phyloP scores from a whole-genome alignment of 306 rosid genomes.

The Potentilla sterilis region DNA sequence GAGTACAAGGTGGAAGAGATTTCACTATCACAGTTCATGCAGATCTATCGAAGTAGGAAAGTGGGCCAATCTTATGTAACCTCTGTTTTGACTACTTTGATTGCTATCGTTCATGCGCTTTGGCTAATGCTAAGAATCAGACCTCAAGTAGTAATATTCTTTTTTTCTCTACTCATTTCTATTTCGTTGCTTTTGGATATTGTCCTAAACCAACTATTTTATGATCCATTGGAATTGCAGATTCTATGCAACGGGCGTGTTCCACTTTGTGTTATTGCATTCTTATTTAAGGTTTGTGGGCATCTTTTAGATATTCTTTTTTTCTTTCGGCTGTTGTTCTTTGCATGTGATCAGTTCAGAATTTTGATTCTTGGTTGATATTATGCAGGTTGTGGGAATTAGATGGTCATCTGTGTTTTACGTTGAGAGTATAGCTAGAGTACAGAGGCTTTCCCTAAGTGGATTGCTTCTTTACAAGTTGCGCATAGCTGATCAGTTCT shows the following conservation, averaged over 20 bases:
- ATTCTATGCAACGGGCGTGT: conserved; percentile 2
- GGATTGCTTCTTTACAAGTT: conserved; percentile 85
- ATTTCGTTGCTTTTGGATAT: conserved; percentile 26
- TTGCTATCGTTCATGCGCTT: conserved; percentile 61
- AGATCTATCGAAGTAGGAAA: conserved; percentile 88
- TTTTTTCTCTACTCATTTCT: conserved; percentile 9
- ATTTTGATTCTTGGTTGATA: background rate
- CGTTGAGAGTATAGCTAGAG: conserved; percentile 97
- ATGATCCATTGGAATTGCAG: background rate
- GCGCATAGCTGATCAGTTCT: conserved; percentile 74
- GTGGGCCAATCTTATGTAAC: conserved; percentile 94
- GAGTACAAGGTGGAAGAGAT: conserved; percentile 32
- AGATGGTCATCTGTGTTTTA: conserved; percentile 88
- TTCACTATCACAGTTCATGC: conserved; percentile 55
- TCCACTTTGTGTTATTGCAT: conserved; percentile 12
- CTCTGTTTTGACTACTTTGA: conserved; percentile 79
- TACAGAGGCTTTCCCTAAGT: conserved; percentile 80
- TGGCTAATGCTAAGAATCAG: conserved; percentile 82
- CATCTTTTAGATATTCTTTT: background rate
- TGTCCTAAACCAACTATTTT: background rate
- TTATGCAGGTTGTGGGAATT: conserved; percentile 32
- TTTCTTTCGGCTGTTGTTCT: background rate
- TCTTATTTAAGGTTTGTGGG: conserved; percentile 11
- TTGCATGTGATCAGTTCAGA: background rate
- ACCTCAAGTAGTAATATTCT: conserved; percentile 83